Conservation (phyloP, 1,139 yeast genomes). For the Waltiozyma sp. region DNA sequence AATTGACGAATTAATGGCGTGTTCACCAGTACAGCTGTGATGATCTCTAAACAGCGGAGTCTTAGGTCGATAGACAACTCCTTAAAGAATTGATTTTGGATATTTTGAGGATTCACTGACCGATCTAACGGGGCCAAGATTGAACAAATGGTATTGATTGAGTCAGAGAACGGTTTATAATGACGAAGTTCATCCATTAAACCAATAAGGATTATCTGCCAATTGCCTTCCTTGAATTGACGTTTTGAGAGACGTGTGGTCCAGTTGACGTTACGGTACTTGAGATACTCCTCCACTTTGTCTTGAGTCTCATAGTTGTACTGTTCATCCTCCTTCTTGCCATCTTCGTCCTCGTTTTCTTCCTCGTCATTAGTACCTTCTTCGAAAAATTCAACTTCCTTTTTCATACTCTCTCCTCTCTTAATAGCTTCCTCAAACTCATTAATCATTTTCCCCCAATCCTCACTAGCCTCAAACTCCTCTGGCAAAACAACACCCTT, state of each 20-base stretch:
- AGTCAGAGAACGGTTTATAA: conserved; percentile 40
- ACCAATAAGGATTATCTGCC: conserved; percentile 75
- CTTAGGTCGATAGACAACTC: conserved; percentile 38
- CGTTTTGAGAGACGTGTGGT: conserved; percentile 65
- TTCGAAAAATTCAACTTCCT: conserved; percentile 14
- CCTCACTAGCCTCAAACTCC: conserved; percentile 13
- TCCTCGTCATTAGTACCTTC: conserved; percentile 13
- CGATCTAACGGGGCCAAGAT: conserved; percentile 46
- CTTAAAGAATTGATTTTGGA: conserved; percentile 35
- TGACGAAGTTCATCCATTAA: conserved; percentile 45
- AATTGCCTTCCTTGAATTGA: conserved; percentile 71
- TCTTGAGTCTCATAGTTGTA: conserved; percentile 16
- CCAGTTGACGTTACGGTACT: conserved; percentile 61
- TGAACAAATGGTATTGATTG: conserved; percentile 36
- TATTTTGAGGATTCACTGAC: conserved; percentile 38
- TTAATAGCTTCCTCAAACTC: conserved; percentile 11
- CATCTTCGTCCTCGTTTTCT: background rate
- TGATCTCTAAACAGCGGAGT: conserved; percentile 40
- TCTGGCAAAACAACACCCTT: conserved; percentile 5
- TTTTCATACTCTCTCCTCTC: conserved; percentile 5
- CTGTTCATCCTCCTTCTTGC: conserved; percentile 10
- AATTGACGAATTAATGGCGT: conserved; percentile 50
- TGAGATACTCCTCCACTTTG: conserved; percentile 39
- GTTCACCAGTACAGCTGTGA: conserved; percentile 46
- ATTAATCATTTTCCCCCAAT: conserved; percentile 20